Evolutionary conservation across 2,329 filamentous ascomycete genomes (phyloP).

Genomic region (Trichoderma koningiopsis): DNA sequence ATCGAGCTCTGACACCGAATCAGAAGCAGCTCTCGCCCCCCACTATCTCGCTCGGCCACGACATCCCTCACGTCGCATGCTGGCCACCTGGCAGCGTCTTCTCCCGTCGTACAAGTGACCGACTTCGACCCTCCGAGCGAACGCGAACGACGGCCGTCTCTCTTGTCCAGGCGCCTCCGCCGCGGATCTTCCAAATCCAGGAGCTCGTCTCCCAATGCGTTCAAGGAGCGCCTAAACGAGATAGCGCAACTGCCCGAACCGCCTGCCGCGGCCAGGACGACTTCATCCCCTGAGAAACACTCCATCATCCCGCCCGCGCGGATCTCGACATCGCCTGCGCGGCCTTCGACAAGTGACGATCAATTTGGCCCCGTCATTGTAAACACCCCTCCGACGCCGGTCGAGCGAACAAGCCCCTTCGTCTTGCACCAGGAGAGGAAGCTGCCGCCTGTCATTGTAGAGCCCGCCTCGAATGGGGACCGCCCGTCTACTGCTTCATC

Average conservation of each 20-base stretch:
- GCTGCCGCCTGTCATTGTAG: constrained; percentile 34
- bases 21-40: constrained; percentile 33
- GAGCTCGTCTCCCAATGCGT: constrained; percentile 22
- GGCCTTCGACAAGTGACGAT: constrained; percentile 52
- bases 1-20: constrained; percentile 18
- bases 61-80: constrained; percentile 63
- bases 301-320: constrained; percentile 35
- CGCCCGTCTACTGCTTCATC: constrained; percentile 54
- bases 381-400: constrained; percentile 68
- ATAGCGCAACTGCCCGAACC: constrained; percentile 33
- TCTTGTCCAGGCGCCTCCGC: constrained; percentile 65
- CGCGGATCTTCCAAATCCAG: constrained; percentile 42
- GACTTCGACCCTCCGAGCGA: constrained; percentile 41
- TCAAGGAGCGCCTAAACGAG: constrained; percentile 21
- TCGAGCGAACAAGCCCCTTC: constrained; percentile 42
- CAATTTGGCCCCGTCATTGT: constrained; percentile 58
- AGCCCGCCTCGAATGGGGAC: constrained; percentile 43
- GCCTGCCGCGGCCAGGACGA: constrained; percentile 36
- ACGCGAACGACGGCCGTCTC: constrained; percentile 40
- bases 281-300: constrained; percentile 35
- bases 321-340: constrained; percentile 43
- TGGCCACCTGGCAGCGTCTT: constrained; percentile 66
- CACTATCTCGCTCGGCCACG: constrained; percentile 34
- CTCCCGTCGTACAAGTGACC: constrained; percentile 64
- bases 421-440: constrained; percentile 35